Percentiles rank a stretch among this genome's conserved stretches.
These are phyloP conservation scores for Abelmoschus esculentus DNA, from an alignment of 345 rosid genomes.

Conservation along the genomic window DNA sequence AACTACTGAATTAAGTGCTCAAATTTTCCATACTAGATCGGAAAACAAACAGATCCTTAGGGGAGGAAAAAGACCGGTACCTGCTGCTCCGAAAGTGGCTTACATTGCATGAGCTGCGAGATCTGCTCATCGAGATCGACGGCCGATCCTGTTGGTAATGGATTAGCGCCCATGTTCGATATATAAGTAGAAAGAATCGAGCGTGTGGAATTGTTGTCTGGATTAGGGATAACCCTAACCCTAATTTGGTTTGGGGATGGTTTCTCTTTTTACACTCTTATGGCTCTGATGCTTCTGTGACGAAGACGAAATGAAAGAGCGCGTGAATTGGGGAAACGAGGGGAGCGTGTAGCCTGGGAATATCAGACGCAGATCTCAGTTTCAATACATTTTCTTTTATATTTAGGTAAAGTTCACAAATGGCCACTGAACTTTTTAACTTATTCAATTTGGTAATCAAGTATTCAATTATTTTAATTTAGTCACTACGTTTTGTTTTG, in stretches of 20 bases:
- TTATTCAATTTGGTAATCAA: too few species aligned
- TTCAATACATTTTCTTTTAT: background rate
- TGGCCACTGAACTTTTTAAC: too few species aligned
- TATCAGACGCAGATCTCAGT: background rate
- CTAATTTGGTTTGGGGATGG: constrained; percentile 25
- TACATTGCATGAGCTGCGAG: constrained; percentile 89
- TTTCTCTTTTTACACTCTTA: background rate
- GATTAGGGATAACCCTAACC: constrained; percentile 58
- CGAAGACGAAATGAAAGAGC: background rate
- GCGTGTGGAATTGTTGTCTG: constrained; percentile 19
- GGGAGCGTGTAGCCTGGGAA: background rate
- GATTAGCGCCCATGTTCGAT: constrained; percentile 56
- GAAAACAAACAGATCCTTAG: background rate
- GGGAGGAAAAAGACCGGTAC: constrained; percentile 13
- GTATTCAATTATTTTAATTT: too few species aligned
- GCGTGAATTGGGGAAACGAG: background rate
- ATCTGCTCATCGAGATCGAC: constrained; percentile 74
- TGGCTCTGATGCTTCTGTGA: background rate
- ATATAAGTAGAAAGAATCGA: constrained; percentile 13
- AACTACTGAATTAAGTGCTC: background rate
- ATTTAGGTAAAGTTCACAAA: too few species aligned
- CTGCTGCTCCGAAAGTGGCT: constrained; percentile 86
- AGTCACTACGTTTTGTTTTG: too few species aligned
- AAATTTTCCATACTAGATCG: background rate
- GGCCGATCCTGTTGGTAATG: constrained; percentile 46